A percentile compares a stretch with the other conserved stretches of the same genome.
Evolutionary conservation across 2,329 filamentous ascomycete genomes (phyloP).

Genomic region (Colletotrichum acutatum): DNA sequence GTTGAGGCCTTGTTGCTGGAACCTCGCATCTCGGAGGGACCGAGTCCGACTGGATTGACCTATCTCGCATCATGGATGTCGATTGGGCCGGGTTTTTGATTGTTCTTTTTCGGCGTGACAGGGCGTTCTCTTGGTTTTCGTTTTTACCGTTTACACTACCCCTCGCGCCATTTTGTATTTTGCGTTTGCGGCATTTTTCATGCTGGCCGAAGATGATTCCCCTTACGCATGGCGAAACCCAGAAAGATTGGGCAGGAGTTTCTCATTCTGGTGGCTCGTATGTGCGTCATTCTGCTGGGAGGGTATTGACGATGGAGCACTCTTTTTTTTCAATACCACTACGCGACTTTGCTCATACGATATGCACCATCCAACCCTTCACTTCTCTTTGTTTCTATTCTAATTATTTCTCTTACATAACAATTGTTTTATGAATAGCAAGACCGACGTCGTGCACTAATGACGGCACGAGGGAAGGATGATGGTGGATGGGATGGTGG

Average conservation of each 20-base stretch:
- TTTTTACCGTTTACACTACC: slow-evolving; percentile 19
- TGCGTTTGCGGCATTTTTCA: slow-evolving; percentile 33
- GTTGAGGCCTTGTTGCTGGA: slow-evolving; percentile 41
- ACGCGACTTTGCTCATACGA: slow-evolving; percentile 20
- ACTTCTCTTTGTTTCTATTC: slow-evolving; percentile 18
- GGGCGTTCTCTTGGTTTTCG: background rate
- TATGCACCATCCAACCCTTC: slow-evolving; percentile 3
- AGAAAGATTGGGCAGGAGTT: slow-evolving; percentile 32
- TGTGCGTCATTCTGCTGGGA: slow-evolving; percentile 21
- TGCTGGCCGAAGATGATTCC: slow-evolving; percentile 34
- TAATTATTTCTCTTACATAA: slow-evolving; percentile 29
- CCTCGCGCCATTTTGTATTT: slow-evolving; percentile 28
- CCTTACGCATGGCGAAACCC: slow-evolving; percentile 35
- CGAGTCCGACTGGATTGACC: slow-evolving; percentile 38
- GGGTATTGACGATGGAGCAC: background rate
- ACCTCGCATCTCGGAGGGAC: background rate
- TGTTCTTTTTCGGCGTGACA: background rate
- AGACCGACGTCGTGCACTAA: slow-evolving; percentile 25
- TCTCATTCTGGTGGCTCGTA: slow-evolving; percentile 28
- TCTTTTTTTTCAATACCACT: slow-evolving; percentile 29
- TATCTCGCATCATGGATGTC: slow-evolving; percentile 25
- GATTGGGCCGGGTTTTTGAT: background rate
- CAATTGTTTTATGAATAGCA: slow-evolving; percentile 22
- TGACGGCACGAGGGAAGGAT: slow-evolving; percentile 26
- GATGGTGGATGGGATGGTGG: background rate